Conservation (phyloP, 139 green algal species). For the Chlamydomonas asymmetrica region DNA sequence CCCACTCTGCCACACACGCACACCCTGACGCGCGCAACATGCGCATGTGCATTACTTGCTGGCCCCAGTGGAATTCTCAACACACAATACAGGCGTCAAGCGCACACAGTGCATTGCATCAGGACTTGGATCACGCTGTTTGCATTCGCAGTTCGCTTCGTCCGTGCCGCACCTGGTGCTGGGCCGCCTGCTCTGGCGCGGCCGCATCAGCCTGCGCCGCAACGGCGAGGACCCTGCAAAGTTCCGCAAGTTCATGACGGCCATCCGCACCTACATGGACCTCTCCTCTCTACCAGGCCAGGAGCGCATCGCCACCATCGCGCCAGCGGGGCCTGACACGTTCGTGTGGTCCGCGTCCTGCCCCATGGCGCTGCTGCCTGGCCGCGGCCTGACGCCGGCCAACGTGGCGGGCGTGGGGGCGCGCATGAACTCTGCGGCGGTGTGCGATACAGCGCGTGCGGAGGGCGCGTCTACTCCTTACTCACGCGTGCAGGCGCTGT, state of each 20-base stretch:
- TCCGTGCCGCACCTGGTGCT: too few species aligned
- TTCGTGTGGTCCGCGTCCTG: constrained; percentile 26
- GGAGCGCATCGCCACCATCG: constrained; percentile 5
- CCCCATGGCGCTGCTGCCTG: neutral
- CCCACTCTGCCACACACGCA: too few species aligned
- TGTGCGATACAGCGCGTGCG: too few species aligned
- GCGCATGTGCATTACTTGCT: too few species aligned
- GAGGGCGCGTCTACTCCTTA: too few species aligned
- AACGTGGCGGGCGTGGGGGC: neutral
- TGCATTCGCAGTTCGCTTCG: too few species aligned
- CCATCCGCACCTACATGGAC: constrained; percentile 13
- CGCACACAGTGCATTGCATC: too few species aligned
- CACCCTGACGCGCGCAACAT: too few species aligned
- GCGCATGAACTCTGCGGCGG: too few species aligned
- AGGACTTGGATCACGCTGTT: too few species aligned
- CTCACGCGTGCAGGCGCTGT: constrained; percentile 7
- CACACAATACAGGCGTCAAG: too few species aligned
- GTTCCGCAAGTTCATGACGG: constrained; percentile 16
- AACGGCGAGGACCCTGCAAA: constrained; percentile 10
- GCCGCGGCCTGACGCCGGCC: neutral
- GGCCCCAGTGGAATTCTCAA: too few species aligned
- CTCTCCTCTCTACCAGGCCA: neutral
- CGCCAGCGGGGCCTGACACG: constrained; percentile 10
- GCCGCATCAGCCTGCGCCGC: constrained; percentile 15
- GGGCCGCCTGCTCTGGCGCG: constrained; percentile 16